Conservation (phyloP, 164 flowering plant genomes). For the Vitis labrusca region DNA sequence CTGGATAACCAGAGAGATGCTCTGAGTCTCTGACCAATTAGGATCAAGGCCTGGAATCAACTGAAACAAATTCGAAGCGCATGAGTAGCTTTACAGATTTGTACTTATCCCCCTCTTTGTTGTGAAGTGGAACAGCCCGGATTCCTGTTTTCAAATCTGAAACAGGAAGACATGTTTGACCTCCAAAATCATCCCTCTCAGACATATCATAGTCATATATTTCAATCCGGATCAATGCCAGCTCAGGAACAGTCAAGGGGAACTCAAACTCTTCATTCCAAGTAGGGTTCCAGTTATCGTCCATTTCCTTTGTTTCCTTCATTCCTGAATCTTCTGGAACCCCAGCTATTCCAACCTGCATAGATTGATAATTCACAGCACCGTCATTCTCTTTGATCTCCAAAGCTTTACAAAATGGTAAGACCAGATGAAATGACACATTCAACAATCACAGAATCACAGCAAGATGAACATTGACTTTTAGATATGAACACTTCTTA, state of each 20-base stretch:
- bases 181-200: slow-evolving; percentile 52
- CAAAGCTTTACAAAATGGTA: background rate
- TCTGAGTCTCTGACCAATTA: no score
- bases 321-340: slow-evolving; percentile 38
- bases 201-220: slow-evolving; percentile 48
- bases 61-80: slow-evolving; percentile 35
- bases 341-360: slow-evolving; percentile 57
- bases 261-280: slow-evolving; percentile 50
- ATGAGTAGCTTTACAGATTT: slow-evolving; percentile 46
- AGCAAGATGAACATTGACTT: background rate
- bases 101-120: slow-evolving; percentile 35
- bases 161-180: slow-evolving; percentile 50
- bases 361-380: background rate
- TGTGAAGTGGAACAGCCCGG: slow-evolving; percentile 47
- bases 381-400: no score
- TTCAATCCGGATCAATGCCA: slow-evolving; percentile 50
- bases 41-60: no score
- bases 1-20: background rate
- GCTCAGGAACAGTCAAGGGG: slow-evolving; percentile 50
- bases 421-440: background rate
- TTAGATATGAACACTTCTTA: background rate
- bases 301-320: slow-evolving; percentile 36
- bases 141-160: slow-evolving; percentile 52
- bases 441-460: background rate
- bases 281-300: slow-evolving; percentile 45